phyloP scores from a whole-genome alignment of 2,329 filamentous ascomycete genomes.

The Amauroascus verrucosus region DNA sequence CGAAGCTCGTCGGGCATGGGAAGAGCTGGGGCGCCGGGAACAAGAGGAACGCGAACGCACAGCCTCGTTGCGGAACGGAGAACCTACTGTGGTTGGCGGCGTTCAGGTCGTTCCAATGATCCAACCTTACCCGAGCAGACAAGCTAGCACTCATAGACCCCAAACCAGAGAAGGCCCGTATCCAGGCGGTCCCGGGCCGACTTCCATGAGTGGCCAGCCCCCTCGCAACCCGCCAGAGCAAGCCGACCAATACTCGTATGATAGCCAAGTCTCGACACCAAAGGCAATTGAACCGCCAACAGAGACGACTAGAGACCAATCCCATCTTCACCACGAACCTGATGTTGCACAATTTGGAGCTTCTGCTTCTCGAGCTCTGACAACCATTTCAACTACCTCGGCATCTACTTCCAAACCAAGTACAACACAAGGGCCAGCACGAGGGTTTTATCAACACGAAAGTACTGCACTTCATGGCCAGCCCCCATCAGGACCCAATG shows the following conservation, averaged over 20 bases:
- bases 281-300: slow-evolving; percentile 55
- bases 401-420: slow-evolving; percentile 15
- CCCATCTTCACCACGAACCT: slow-evolving; percentile 29
- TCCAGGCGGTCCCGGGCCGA: slow-evolving; percentile 27
- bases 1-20: slow-evolving; percentile 90
- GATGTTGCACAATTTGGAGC: slow-evolving; percentile 22
- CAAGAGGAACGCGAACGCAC: slow-evolving; percentile 86
- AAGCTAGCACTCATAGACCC: slow-evolving; percentile 40
- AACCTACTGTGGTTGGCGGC: slow-evolving; percentile 80
- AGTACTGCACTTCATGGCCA: slow-evolving; percentile 23
- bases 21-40: slow-evolving; percentile 85
- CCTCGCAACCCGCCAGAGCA: slow-evolving; percentile 24
- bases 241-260: slow-evolving; percentile 42
- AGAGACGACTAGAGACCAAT: slow-evolving; percentile 31
- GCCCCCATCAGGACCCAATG: background rate
- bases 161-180: slow-evolving; percentile 40
- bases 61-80: slow-evolving; percentile 71
- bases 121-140: slow-evolving; percentile 53
- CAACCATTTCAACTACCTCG: slow-evolving; percentile 17
- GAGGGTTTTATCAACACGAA: slow-evolving; percentile 34
- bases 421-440: slow-evolving; percentile 31
- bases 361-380: slow-evolving; percentile 24
- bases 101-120: slow-evolving; percentile 94
- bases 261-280: slow-evolving; percentile 41
- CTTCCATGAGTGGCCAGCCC: slow-evolving; percentile 25